These are phyloP conservation scores for Trichoderma sp. DNA, from an alignment of 2,329 filamentous ascomycete genomes.

Conservation along the genomic window DNA sequence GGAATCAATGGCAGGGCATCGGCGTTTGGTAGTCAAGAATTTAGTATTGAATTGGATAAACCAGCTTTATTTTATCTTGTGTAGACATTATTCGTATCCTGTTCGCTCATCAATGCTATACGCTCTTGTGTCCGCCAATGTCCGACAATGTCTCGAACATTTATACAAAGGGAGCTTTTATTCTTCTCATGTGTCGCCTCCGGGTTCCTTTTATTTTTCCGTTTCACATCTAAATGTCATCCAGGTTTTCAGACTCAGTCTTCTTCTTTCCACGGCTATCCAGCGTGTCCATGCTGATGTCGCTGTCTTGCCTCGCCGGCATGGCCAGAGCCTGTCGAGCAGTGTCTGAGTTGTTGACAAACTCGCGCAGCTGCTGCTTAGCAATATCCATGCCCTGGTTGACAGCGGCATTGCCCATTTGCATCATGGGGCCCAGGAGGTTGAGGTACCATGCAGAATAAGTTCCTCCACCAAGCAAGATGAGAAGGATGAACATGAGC, in stretches of 20 bases:
- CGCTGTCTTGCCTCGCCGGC: conserved; percentile 49
- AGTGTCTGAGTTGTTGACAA: conserved; percentile 82
- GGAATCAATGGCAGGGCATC: conserved; percentile 1
- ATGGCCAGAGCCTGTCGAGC: conserved; percentile 81
- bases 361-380: conserved; percentile 87
- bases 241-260: conserved; percentile 52
- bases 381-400: conserved; percentile 85
- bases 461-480: conserved; percentile 70
- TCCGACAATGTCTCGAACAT: not conserved
- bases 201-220: not conserved
- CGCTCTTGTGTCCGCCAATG: not conserved
- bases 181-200: not conserved
- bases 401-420: conserved; percentile 88
- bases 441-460: conserved; percentile 94
- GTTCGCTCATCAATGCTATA: conserved; percentile 19
- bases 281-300: conserved; percentile 59
- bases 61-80: conserved; percentile 11
- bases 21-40: conserved; percentile 7
- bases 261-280: conserved; percentile 58
- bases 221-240: conserved; percentile 50
- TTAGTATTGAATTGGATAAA: not conserved
- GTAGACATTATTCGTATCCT: conserved; percentile 25
- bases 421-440: conserved; percentile 90
- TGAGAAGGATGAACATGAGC: conserved; percentile 83
- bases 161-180: conserved; percentile 10